Evolutionary conservation across 73 alveolate species (phyloP), one percentile per base, ranked within the genome.

Genomic region (Blepharisma japonicum): DNA sequence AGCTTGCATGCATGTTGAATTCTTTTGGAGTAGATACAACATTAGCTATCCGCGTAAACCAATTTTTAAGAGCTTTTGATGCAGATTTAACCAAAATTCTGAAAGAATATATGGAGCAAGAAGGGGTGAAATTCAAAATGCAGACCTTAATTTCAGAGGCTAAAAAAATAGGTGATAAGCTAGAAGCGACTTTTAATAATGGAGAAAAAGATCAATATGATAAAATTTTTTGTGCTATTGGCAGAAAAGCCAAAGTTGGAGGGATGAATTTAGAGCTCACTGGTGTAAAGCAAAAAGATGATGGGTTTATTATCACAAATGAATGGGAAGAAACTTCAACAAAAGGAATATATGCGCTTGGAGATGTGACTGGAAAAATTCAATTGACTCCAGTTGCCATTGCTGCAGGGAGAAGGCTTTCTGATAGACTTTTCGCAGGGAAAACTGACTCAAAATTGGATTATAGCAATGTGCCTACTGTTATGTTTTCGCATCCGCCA

Each of bases 331-430:
- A 92, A 68, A 94, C 99, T 49, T 86, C 76, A 53, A 92, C 92
- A 32, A 79, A 84, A 81, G 94, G 94, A 7, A 82, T 94, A 81
- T 96, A 87, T 79, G 98, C 98, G 20, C 78, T 94, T 48, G 99
- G 99, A 6, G 99, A 96, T 81, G 97, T 86, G 6, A 54, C 97
- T 32, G 87, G 86, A 49, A 54, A 84, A 32, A 83, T 83, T 55
- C 91, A 96, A 80, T 80, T 96, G 23, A 94, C 99, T 9, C 99
- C 99, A 14, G 98, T 96, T 45, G 99, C 98, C 45, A 94, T 96
- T 55, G 94, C 87, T 11, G 97, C 97, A 7, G 99, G 99, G 68
- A 87, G 97, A 70, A 90, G 88, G 54, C 83, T 96, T 23, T 92
- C 96, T 39, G 95, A 90, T 42, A 81, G 97, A 68, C 79, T 95